Conservation (phyloP, 495 filamentous ascomycete genomes). For the Xylaria sp. region DNA sequence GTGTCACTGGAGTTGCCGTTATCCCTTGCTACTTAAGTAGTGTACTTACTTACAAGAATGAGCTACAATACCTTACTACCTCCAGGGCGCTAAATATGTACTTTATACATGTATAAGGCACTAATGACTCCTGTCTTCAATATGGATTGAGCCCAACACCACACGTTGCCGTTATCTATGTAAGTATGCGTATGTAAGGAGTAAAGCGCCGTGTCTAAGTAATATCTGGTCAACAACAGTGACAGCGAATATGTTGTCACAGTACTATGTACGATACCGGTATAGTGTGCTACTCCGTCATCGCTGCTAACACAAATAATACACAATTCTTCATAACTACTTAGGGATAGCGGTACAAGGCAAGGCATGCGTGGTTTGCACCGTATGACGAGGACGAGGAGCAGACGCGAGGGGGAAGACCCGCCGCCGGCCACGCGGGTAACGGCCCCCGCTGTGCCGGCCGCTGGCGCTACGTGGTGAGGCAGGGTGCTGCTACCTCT, state of each 20-base stretch:
- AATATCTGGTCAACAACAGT: background rate
- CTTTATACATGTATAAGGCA: background rate
- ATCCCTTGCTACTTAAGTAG: background rate
- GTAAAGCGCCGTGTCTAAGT: slow-evolving; percentile 4
- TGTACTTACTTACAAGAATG: too few species aligned
- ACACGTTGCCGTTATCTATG: background rate
- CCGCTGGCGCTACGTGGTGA: slow-evolving; percentile 12
- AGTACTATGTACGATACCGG: slow-evolving; percentile 1
- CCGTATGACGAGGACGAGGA: slow-evolving; percentile 8
- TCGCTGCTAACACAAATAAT: background rate
- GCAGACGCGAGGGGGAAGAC: background rate
- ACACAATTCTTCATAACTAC: background rate
- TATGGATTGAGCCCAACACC: background rate
- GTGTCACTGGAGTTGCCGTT: background rate
- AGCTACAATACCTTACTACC: too few species aligned
- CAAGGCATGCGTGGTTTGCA: slow-evolving; percentile 12
- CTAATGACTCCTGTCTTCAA: slow-evolving; percentile 16
- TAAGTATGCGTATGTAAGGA: too few species aligned
- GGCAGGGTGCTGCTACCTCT: slow-evolving; percentile 7
- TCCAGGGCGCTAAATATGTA: background rate
- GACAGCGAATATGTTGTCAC: slow-evolving; percentile 4
- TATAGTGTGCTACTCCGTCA: background rate
- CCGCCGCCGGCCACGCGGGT: slow-evolving; percentile 24
- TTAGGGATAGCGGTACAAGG: background rate
- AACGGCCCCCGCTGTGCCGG: slow-evolving; percentile 17